Base-by-base conservation (phyloP, 345 rosid species). In the Carallia brachiata region DNA sequence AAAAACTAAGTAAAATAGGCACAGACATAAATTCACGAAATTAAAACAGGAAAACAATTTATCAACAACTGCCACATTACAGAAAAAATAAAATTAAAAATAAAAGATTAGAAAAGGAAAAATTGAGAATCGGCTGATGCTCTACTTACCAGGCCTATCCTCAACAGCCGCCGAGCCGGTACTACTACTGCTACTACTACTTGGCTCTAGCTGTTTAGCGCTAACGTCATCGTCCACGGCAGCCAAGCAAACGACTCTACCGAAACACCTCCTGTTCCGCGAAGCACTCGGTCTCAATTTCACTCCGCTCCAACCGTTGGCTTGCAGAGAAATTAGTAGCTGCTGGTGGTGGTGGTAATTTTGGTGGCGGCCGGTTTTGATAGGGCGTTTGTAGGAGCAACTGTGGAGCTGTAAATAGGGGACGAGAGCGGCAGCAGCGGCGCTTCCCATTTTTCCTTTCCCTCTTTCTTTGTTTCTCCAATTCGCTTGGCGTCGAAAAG, bases 131-230 rank as follows among this genome's bases (percentile, higher is more conserved):
- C 60, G 15, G 16, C 1, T 56, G 10, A n/a, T 1, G 15, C 31
- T 23, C 31, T 19, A 1, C 59, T 61, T 79, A 89, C 96, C 90
- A 74, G 93, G 89, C 64, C 87, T 82, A 70, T 86, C 96, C 69
- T 92, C 87, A 37, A 88, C 77, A 37, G 84, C 87, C 6, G 87
- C 80, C 6, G 87, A 81, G 75, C 78, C 83, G 70, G 74, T 50
- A 10, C 71, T 78, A 18, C 75, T 62, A 31, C 74, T 54, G 31
- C n/a, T 40, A 36, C 18, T 53, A 6, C 60, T 37, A 54, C 67
- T 68, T 7, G 64, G 61, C 6, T 87, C 88, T n/a, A 63, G 81
- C 63, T 80, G 80, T 60, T 72, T 70, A 52, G 76, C 77, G 52
- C 13, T 63, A 19, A 82, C 83, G 64, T 78, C 80, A 59, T 88